Evolutionary conservation across 352 stramenopile species (phyloP).

Genomic region (Globisporangium megalacanthum): DNA sequence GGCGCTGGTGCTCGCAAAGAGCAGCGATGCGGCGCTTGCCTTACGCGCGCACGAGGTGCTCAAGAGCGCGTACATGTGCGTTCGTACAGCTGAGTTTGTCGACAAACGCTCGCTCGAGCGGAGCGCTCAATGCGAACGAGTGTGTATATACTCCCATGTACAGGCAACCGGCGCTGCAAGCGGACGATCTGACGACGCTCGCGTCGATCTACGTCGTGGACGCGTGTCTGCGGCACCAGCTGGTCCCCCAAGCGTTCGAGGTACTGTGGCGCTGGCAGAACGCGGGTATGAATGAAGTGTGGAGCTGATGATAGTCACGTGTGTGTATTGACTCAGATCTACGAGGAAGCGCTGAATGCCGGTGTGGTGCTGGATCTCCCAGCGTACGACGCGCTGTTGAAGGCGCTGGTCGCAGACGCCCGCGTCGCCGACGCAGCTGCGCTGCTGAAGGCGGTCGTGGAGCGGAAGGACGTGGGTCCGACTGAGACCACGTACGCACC

Average conservation of each 20-base stretch:
- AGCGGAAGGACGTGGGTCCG: slow-evolving; percentile 41
- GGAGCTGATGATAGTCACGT: not conserved
- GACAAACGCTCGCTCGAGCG: too few species aligned
- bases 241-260: slow-evolving; percentile 43
- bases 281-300: not conserved
- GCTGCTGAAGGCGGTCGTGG: slow-evolving; percentile 33
- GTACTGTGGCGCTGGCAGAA: slow-evolving; percentile 6
- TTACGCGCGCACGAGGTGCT: slow-evolving; percentile 31
- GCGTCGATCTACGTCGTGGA: slow-evolving; percentile 67
- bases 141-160: not conserved
- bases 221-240: slow-evolving; percentile 39
- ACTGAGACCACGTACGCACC: slow-evolving; percentile 46
- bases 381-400: slow-evolving; percentile 40
- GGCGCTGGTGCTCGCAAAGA: slow-evolving; percentile 59
- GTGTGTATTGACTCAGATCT: too few species aligned
- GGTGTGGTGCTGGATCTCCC: slow-evolving; percentile 55
- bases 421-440: slow-evolving; percentile 34
- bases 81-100: not conserved
- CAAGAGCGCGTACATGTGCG: slow-evolving; percentile 19
- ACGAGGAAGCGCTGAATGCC: slow-evolving; percentile 32
- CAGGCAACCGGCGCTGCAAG: slow-evolving; percentile 26
- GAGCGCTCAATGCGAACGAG: too few species aligned
- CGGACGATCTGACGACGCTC: slow-evolving; percentile 59
- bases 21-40: slow-evolving; percentile 23
- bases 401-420: slow-evolving; percentile 31